phyloP scores from a whole-genome alignment of 1,284 basidiomycete genomes.

The Sanghuangporus sanghuang region DNA sequence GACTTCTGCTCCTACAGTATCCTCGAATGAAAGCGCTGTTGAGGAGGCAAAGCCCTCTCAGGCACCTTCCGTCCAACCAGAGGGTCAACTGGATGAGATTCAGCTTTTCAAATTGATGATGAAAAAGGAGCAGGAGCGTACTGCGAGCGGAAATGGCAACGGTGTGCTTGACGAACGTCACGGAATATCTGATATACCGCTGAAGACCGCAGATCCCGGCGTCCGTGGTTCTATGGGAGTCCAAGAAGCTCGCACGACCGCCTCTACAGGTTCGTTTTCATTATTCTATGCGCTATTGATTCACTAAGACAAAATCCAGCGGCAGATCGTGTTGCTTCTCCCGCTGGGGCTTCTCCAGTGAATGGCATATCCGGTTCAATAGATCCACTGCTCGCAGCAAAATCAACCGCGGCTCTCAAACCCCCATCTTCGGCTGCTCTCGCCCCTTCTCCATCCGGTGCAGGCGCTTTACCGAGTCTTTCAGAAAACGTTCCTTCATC shows the following conservation, averaged over 20 bases:
- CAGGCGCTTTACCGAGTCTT: slow-evolving; percentile 2
- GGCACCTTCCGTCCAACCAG: slow-evolving; percentile 27
- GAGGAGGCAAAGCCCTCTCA: slow-evolving; percentile 8
- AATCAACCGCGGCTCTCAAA: slow-evolving; percentile 5
- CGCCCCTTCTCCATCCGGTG: not conserved
- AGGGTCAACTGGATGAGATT: slow-evolving; percentile 67
- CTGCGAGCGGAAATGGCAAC: not conserved
- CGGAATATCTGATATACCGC: not conserved
- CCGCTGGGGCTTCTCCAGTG: not conserved
- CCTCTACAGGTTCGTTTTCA: slow-evolving; percentile 2
- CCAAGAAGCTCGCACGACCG: not conserved
- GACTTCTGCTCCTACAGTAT: slow-evolving; percentile 25
- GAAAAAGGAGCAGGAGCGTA: slow-evolving; percentile 69
- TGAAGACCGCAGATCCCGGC: not conserved
- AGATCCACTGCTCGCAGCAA: slow-evolving; percentile 3
- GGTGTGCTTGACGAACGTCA: not conserved
- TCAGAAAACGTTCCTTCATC: slow-evolving; percentile 1
- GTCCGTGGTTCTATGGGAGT: slow-evolving; percentile 1
- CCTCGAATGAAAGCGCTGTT: slow-evolving; percentile 19
- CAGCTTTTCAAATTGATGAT: slow-evolving; percentile 83
- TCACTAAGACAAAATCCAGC: not conserved
- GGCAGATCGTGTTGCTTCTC: not conserved
- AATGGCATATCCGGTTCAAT: not conserved
- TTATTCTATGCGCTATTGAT: not conserved
- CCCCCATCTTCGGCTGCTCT: not conserved